Percentiles rank a stretch among this genome's conserved stretches.
Conservation (phyloP, 2,329 filamentous ascomycete species). For the Diplodia sapinea region DNA sequence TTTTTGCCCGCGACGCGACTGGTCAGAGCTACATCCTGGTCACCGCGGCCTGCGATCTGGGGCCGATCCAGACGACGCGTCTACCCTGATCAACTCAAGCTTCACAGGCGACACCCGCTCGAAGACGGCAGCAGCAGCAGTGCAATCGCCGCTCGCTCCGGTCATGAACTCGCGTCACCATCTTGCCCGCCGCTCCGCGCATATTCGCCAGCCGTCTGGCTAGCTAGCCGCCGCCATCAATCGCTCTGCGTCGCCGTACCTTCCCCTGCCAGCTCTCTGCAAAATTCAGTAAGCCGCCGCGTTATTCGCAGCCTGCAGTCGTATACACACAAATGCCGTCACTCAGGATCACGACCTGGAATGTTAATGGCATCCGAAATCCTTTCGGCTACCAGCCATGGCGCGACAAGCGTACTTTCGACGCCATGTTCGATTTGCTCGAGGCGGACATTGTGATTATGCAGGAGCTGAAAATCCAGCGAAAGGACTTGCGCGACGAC, state of each 20-base stretch:
- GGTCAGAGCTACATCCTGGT: constrained; percentile 4
- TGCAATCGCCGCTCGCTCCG: constrained; percentile 4
- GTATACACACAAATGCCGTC: constrained; percentile 41
- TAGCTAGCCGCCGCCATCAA: neutral
- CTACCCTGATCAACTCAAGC: neutral
- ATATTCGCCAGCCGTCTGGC: neutral
- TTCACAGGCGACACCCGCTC: too few relatives aligned
- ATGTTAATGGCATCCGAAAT: constrained; percentile 61
- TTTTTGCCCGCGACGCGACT: constrained; percentile 21
- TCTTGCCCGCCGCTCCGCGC: constrained; percentile 9
- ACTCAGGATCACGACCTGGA: constrained; percentile 75
- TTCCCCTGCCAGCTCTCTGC: neutral
- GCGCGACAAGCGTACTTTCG: constrained; percentile 54
- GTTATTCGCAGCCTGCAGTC: neutral
- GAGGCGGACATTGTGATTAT: constrained; percentile 93
- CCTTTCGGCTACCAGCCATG: constrained; percentile 61
- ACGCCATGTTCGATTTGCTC: constrained; percentile 89
- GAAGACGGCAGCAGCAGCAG: constrained; percentile 1
- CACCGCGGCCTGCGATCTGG: neutral
- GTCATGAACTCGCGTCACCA: constrained; percentile 19
- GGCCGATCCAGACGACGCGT: neutral
- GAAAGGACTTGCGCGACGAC: constrained; percentile 88
- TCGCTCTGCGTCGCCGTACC: neutral
- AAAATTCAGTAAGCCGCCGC: neutral
- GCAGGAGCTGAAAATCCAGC: constrained; percentile 95